These are phyloP conservation scores for Dalbergia cultrata DNA, from an alignment of 306 rosid genomes.

Conservation along the genomic window DNA sequence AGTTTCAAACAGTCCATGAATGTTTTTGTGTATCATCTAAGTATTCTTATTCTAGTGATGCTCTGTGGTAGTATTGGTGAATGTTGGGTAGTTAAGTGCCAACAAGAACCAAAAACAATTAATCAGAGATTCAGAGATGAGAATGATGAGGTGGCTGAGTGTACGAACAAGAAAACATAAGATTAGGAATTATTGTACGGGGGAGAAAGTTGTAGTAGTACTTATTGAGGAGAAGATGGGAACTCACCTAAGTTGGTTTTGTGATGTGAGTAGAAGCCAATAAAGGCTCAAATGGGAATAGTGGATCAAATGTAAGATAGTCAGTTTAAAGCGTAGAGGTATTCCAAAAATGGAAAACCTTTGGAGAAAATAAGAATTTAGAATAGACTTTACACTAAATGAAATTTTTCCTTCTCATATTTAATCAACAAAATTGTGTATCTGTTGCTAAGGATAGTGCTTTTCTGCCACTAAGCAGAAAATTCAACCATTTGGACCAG, in stretches of 20 bases:
- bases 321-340: background rate
- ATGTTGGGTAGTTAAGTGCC: slow-evolving; percentile 16
- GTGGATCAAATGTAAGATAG: background rate
- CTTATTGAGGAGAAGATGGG: background rate
- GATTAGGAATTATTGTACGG: background rate
- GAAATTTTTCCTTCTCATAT: slow-evolving; percentile 29
- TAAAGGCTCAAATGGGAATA: background rate
- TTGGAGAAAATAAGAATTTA: background rate
- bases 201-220: background rate
- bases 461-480: slow-evolving; percentile 61
- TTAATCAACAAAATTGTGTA: slow-evolving; percentile 26
- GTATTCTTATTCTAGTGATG: slow-evolving; percentile 1
- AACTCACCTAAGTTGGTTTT: background rate
- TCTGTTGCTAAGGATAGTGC: slow-evolving; percentile 20
- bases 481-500: slow-evolving; percentile 65
- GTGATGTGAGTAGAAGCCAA: background rate
- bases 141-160: background rate
- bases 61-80: slow-evolving; percentile 2
- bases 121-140: background rate
- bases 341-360: background rate
- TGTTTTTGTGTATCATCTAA: slow-evolving; percentile 10
- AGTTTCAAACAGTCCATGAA: slow-evolving; percentile 12
- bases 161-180: background rate
- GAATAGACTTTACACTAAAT: background rate
- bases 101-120: slow-evolving; percentile 5